phyloP scores from a whole-genome alignment of 2,329 filamentous ascomycete species.

The Harringtonia lauricola region DNA sequence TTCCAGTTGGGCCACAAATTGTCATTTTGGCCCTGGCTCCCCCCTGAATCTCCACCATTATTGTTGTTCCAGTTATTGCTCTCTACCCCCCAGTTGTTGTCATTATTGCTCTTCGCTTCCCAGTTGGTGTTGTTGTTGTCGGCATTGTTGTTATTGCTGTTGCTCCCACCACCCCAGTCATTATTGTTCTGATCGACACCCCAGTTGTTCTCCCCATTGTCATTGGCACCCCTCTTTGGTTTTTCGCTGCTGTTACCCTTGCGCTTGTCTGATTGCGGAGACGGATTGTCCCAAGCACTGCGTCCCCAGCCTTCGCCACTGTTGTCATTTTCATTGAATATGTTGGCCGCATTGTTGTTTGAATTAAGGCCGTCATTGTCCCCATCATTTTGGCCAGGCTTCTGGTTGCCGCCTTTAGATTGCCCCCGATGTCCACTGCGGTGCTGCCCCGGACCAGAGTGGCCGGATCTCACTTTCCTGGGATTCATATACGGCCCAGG shows the following conservation, averaged over 20 bases:
- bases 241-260: background rate
- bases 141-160: no score
- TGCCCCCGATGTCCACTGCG: background rate
- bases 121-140: constrained; percentile 5
- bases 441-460: background rate
- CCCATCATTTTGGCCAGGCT: constrained; percentile 32
- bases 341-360: constrained; percentile 6
- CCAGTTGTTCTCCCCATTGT: constrained; percentile 4
- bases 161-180: constrained; percentile 4
- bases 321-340: constrained; percentile 2
- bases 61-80: background rate
- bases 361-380: constrained; percentile 10
- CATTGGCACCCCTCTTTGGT: background rate
- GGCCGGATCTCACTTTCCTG: background rate
- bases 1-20: background rate
- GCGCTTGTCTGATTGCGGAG: no score
- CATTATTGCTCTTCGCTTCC: constrained; percentile 2
- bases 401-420: constrained; percentile 22
- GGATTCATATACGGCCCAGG: no score
- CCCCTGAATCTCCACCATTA: no score
- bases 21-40: no score
- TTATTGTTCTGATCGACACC: constrained; percentile 9
- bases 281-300: constrained; percentile 4
- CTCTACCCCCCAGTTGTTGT: background rate
- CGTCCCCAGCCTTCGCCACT: constrained; percentile 9